Evolutionary conservation across 257 asterid species (phyloP), one percentile per base, ranked within the genome.

Genomic region (Petunia axillaris): DNA sequence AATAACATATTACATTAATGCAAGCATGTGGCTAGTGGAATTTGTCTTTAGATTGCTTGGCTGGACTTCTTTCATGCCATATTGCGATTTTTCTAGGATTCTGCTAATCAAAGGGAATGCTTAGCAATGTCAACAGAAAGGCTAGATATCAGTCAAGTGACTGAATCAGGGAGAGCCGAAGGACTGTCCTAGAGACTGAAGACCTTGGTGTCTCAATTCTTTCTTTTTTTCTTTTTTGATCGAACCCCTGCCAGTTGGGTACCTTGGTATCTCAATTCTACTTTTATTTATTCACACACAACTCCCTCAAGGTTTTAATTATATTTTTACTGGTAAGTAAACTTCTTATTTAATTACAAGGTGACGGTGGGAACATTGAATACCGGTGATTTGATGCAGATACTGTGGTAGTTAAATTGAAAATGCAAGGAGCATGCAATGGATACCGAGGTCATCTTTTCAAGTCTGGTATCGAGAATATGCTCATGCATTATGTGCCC

Each of bases 361-460:
- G 91, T 70, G 98, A 94, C 52, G 98, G 98, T 71, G 98, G 98
- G 59, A 97, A 94, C 77, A 94, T 93, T 0, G 96, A 91, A 80
- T 93, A 93, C 36, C 86, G 88, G 1, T 95, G 89, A 43, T 94
- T 93, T 54, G 91, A 93, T 62, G 80, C 84, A 2, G 97, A 93
- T 13, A 86, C 89, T 1, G 98, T 98, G 65, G 81, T 93, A 52
- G 98, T 94, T 52, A 93, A 88, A 83, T 90, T 94, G 79, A 89
- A 90, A 81, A 93, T 94, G 98, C 98, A 91, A 83, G 98, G 98
- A 74, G 98, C 98, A 37, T 94, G 98, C 87, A 94, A 98, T 78
- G 98, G 98, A 16, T 93, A 98, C 87, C 98, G 46, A 94, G 98
- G 84, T 94, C 98, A 2, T 88, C 97, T 0, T 96, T 94, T 94